Evolutionary conservation across 2,329 filamentous ascomycete genomes (phyloP).

Genomic region (Colletotrichum musicola): DNA sequence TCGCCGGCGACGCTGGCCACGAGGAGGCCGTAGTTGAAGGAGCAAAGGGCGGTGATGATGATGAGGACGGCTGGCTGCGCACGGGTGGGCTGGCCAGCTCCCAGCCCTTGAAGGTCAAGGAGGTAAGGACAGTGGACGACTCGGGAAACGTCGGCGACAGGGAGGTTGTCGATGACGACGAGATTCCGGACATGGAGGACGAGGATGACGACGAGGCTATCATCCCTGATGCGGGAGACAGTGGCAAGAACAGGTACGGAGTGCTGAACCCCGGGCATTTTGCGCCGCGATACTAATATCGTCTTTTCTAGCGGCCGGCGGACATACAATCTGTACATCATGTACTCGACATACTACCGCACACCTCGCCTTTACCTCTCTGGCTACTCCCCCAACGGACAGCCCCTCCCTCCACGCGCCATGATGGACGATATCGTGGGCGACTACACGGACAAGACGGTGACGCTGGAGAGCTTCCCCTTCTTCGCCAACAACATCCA

Average conservation of each 20-base stretch:
- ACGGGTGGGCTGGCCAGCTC: conserved; percentile 84
- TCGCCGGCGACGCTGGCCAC: conserved; percentile 86
- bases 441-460: conserved; percentile 98
- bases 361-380: conserved; percentile 96
- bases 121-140: conserved; percentile 91
- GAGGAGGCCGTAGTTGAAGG: conserved; percentile 85
- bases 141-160: conserved; percentile 86
- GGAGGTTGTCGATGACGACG: conserved; percentile 79
- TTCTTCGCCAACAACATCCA: conserved; percentile 93
- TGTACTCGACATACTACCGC: conserved; percentile 96
- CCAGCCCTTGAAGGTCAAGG: conserved; percentile 80
- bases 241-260: conserved; percentile 60
- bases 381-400: conserved; percentile 83
- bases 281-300: conserved; percentile 37
- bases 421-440: conserved; percentile 99
- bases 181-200: conserved; percentile 98
- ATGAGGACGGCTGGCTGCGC: conserved; percentile 91
- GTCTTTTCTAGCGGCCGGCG: conserved; percentile 74
- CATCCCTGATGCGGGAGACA: conserved; percentile 77
- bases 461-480: conserved; percentile 96
- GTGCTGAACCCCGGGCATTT: background rate
- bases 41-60: conserved; percentile 63
- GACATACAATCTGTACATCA: conserved; percentile 98
- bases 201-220: conserved; percentile 98
- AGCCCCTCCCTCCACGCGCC: conserved; percentile 82